phyloP scores from a whole-genome alignment of 495 filamentous ascomycete species.

The Achaetomiella virescens region DNA sequence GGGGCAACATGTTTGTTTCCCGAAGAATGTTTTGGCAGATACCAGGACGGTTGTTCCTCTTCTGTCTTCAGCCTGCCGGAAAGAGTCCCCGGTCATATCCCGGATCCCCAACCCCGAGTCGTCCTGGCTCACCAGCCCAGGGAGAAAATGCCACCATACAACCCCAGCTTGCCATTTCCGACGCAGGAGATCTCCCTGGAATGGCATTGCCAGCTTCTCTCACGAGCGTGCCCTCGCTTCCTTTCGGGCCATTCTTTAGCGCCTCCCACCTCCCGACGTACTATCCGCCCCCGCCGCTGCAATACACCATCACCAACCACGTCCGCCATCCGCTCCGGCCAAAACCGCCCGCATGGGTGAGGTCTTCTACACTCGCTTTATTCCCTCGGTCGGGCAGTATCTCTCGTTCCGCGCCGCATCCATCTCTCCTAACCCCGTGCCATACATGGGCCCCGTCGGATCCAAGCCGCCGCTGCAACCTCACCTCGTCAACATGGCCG shows the following conservation, averaged over 20 bases:
- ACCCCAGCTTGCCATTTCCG: constrained; percentile 15
- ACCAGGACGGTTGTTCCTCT: constrained; percentile 79
- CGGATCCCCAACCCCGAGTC: constrained; percentile 44
- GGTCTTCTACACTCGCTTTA: constrained; percentile 80
- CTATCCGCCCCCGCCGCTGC: constrained; percentile 74
- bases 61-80: constrained; percentile 61
- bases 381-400: constrained; percentile 76
- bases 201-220: constrained; percentile 26
- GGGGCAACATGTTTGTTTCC: constrained; percentile 77
- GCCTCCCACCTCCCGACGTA: constrained; percentile 81
- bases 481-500: constrained; percentile 40
- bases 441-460: constrained; percentile 48
- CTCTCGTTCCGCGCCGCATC: constrained; percentile 81
- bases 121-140: constrained; percentile 55
- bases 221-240: constrained; percentile 31
- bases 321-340: constrained; percentile 82
- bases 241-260: constrained; percentile 65
- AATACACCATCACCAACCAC: constrained; percentile 72
- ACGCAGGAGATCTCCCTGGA: constrained; percentile 27
- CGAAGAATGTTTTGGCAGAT: constrained; percentile 86
- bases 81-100: constrained; percentile 48
- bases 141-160: constrained; percentile 25
- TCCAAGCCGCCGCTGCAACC: constrained; percentile 30
- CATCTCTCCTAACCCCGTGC: constrained; percentile 46
- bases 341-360: constrained; percentile 81